Percentiles rank a stretch among this genome's conserved stretches.
phyloP scores from a whole-genome alignment of 306 rosid genomes.

The Mimosa pudica region DNA sequence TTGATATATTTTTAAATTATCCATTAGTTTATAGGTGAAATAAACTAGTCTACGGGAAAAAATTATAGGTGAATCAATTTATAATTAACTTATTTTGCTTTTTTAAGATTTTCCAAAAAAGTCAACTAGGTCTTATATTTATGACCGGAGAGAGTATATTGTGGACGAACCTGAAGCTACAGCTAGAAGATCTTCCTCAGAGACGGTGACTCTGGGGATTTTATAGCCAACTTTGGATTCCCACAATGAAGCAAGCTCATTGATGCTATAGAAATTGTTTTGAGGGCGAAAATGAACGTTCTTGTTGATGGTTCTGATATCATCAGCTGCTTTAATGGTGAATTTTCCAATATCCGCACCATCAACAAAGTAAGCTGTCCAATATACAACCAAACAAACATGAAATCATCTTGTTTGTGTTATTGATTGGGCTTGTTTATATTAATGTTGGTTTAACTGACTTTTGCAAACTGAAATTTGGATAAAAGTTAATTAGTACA shows the following conservation, averaged over 20 bases:
- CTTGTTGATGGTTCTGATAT: slow-evolving; percentile 53
- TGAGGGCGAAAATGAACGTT: slow-evolving; percentile 70
- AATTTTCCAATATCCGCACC: slow-evolving; percentile 68
- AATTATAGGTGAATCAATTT: too few relatives aligned
- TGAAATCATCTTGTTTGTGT: too few relatives aligned
- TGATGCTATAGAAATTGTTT: slow-evolving; percentile 47
- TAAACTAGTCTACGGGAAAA: too few relatives aligned
- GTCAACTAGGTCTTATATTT: too few relatives aligned
- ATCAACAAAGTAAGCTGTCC: slow-evolving; percentile 67
- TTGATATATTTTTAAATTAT: too few relatives aligned
- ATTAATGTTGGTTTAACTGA: too few relatives aligned
- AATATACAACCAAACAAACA: background rate
- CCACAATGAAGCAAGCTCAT: slow-evolving; percentile 70
- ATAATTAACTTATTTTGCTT: too few relatives aligned
- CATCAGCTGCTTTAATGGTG: slow-evolving; percentile 53
- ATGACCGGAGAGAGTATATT: background rate
- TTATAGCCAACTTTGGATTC: slow-evolving; percentile 61
- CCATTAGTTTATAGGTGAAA: too few relatives aligned
- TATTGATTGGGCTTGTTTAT: too few relatives aligned
- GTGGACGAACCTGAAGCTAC: slow-evolving; percentile 55
- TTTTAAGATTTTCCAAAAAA: too few relatives aligned
- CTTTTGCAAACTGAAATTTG: too few relatives aligned
- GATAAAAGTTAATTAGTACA: too few relatives aligned
- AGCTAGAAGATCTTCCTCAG: slow-evolving; percentile 52
- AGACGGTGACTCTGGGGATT: slow-evolving; percentile 62